phyloP scores from a whole-genome alignment of 1,139 yeast species.

The Debaryomyces psychrophilus region DNA sequence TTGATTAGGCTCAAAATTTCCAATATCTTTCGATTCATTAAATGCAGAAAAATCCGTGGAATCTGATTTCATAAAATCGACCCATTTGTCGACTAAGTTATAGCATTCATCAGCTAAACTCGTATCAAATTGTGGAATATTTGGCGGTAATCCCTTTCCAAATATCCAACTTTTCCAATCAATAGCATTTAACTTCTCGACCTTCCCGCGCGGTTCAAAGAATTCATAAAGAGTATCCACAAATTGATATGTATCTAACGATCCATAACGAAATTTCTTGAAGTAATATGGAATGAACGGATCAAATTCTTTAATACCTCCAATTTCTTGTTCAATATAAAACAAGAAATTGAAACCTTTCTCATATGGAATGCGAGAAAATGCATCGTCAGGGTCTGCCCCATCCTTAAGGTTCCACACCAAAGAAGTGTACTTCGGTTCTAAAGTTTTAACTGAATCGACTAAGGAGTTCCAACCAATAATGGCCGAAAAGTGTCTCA shows the following conservation, averaged over 20 bases:
- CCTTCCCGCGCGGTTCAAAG: constrained; percentile 26
- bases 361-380: constrained; percentile 40
- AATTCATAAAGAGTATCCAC: constrained; percentile 35
- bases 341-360: constrained; percentile 40
- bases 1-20: constrained; percentile 36
- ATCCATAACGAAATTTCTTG: constrained; percentile 32
- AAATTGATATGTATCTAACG: constrained; percentile 36
- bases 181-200: constrained; percentile 22
- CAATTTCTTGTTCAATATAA: constrained; percentile 31
- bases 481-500: constrained; percentile 35
- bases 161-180: constrained; percentile 36
- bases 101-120: constrained; percentile 38
- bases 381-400: constrained; percentile 39
- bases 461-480: constrained; percentile 35
- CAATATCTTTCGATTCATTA: constrained; percentile 25
- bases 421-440: constrained; percentile 27
- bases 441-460: constrained; percentile 25
- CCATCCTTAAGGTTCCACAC: constrained; percentile 31
- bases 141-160: constrained; percentile 35
- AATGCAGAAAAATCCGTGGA: constrained; percentile 14
- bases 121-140: constrained; percentile 32
- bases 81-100: constrained; percentile 32
- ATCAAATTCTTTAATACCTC: constrained; percentile 33
- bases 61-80: constrained; percentile 14
- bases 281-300: constrained; percentile 38